Evolutionary conservation across 352 stramenopile species (phyloP).

Genomic region (Globisporangium paroecandrum): DNA sequence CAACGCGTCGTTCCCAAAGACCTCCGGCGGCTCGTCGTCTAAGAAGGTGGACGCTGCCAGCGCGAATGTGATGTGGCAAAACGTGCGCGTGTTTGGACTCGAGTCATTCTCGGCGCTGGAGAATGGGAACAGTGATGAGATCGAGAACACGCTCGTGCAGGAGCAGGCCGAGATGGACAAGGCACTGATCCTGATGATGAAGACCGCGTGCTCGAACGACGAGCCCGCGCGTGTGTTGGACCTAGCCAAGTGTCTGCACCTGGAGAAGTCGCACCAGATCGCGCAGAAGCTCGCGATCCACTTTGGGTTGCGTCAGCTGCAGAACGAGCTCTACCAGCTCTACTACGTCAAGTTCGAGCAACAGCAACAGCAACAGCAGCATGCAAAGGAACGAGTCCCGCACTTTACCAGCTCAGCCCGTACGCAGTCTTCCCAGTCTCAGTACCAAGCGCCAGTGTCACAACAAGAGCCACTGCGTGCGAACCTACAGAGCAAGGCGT

Average conservation of each 20-base stretch:
- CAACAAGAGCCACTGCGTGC: constrained; percentile 9
- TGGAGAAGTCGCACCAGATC: constrained; percentile 84
- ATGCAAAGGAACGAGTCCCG: constrained; percentile 7
- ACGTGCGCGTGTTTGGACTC: constrained; percentile 45
- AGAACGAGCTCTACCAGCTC: constrained; percentile 69
- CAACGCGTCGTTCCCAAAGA: constrained; percentile 55
- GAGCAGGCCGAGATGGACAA: constrained; percentile 85
- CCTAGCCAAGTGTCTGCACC: constrained; percentile 73
- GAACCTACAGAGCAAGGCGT: constrained; percentile 16
- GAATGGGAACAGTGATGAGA: not conserved
- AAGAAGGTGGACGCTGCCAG: constrained; percentile 27
- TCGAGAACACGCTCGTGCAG: constrained; percentile 31
- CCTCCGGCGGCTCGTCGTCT: constrained; percentile 13
- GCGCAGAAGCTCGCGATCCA: constrained; percentile 80
- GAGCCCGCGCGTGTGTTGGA: constrained; percentile 66
- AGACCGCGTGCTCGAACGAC: constrained; percentile 65
- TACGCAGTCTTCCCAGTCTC: not conserved
- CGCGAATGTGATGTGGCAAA: constrained; percentile 66
- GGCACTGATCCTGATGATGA: constrained; percentile 81
- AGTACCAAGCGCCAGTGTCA: not conserved
- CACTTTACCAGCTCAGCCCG: not conserved
- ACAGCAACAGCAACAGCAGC: constrained; percentile 15
- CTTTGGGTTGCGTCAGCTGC: constrained; percentile 69
- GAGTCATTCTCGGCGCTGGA: constrained; percentile 17
- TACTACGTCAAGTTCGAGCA: constrained; percentile 65